Conservation (phyloP, 495 filamentous ascomycete species). For the Tuber calosporum region DNA sequence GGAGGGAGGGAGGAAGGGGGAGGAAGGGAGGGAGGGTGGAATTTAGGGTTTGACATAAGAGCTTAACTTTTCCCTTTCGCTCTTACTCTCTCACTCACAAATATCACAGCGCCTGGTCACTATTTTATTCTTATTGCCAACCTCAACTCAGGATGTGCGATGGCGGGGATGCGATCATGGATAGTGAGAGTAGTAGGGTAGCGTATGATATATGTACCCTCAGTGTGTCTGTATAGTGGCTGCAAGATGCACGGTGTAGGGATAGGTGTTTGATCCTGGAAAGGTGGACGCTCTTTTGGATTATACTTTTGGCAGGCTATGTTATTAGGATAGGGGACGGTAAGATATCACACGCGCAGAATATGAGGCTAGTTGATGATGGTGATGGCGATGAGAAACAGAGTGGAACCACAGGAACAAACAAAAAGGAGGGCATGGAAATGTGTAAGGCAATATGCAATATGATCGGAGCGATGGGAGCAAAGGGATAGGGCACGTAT, state of each 20-base stretch:
- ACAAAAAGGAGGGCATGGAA: neutral
- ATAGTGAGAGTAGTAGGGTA: neutral
- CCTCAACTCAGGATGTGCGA: neutral
- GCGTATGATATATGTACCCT: neutral
- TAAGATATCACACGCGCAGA: neutral
- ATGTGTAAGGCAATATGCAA: neutral
- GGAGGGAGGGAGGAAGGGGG: no score
- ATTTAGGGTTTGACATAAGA: neutral
- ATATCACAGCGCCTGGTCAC: neutral
- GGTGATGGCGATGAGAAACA: neutral
- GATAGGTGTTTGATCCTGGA: neutral
- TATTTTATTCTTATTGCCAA: slow-evolving; percentile 1
- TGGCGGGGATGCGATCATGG: neutral
- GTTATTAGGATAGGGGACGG: neutral
- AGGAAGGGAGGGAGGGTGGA: neutral
- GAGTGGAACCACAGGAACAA: neutral
- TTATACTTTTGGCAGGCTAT: neutral
- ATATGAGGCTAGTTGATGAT: neutral
- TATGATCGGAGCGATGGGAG: neutral
- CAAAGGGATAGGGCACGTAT: neutral
- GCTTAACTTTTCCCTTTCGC: slow-evolving; percentile 6
- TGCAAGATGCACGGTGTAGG: neutral
- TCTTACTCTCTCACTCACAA: neutral
- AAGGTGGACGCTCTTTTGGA: neutral
- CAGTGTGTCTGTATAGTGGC: neutral